Base-by-base conservation (phyloP, 805 yeast species). In the Candida dendrica region DNA sequence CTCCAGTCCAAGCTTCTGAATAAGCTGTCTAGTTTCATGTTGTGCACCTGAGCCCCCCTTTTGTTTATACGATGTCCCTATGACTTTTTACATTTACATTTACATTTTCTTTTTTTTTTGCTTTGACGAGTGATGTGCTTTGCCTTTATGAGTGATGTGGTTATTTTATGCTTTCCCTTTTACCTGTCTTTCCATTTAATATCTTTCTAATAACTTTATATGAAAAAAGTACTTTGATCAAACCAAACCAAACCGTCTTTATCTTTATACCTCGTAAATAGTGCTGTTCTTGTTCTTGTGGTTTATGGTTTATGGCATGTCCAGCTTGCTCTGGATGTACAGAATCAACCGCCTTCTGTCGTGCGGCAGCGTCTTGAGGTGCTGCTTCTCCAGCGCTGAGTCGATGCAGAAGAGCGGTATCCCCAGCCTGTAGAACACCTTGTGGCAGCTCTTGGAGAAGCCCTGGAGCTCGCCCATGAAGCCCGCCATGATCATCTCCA, bases 291-390 rank as follows among this genome's bases (percentile, higher is more conserved):
- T n/a, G n/a, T n/a, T n/a, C n/a, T n/a, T n/a, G n/a, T n/a, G n/a
- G n/a, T n/a, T n/a, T n/a, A n/a, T n/a, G n/a, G n/a, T n/a, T n/a
- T n/a, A n/a, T n/a, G n/a, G n/a, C n/a, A n/a, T n/a, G n/a, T n/a
- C 24, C 24, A 22, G 8, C 8, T 22, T 22, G 8, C 24, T 22
- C 22, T 42, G 51, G 14, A 43, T 42, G 16, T 32, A n/a, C 4
- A 32, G 11, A 10, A 44, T 27, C 27, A 45, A 30, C 26, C 30
- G 18, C 18, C 32, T 38, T 14, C 46, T 39, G 16, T 46, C 46
- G 2, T 35, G 33, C 10, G 17, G 20, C 11, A 42, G 11, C 10
- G 36, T 37, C n/a, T 14, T 22, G 37, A n/a, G n/a, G n/a, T 43
- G 39, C 39, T 29, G 19, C 13, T 16, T 32, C 16, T 10, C 17